These are phyloP conservation scores for Lepiota brunneoincarnata DNA, from an alignment of 768 basidiomycete genomes.

Conservation along the genomic window DNA sequence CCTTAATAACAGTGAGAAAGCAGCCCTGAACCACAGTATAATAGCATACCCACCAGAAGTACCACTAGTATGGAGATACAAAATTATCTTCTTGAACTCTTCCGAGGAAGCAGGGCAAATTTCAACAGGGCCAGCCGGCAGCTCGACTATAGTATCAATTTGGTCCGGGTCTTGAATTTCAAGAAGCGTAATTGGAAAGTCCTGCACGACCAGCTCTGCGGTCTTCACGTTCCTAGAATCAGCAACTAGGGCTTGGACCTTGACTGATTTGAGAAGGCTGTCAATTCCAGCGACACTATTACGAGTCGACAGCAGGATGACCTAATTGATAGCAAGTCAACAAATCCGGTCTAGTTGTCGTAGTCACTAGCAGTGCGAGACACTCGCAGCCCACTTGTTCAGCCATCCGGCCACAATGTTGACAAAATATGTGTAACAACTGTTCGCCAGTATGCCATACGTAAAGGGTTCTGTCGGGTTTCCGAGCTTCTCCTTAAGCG, in stretches of 20 bases:
- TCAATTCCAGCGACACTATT: conserved; percentile 8
- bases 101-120: neutral
- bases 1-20: conserved; percentile 5
- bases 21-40: neutral
- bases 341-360: neutral
- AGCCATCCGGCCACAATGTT: conserved; percentile 10
- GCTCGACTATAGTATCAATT: neutral
- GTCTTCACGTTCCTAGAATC: conserved; percentile 1
- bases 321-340: neutral
- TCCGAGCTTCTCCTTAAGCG: too few species aligned
- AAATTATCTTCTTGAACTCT: conserved; percentile 3
- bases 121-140: conserved; percentile 1
- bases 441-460: conserved; percentile 7
- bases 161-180: neutral
- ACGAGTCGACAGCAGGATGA: conserved; percentile 5
- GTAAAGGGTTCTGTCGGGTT: neutral
- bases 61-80: conserved; percentile 13
- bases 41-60: conserved; percentile 1
- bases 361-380: too few species aligned
- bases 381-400: conserved; percentile 9
- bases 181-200: neutral
- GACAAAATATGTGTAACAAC: conserved; percentile 8
- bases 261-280: conserved; percentile 1
- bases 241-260: conserved; percentile 2
- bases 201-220: conserved; percentile 3